Conservation (phyloP, 495 filamentous ascomycete genomes). For the Melanomma pulvis-pyrius region DNA sequence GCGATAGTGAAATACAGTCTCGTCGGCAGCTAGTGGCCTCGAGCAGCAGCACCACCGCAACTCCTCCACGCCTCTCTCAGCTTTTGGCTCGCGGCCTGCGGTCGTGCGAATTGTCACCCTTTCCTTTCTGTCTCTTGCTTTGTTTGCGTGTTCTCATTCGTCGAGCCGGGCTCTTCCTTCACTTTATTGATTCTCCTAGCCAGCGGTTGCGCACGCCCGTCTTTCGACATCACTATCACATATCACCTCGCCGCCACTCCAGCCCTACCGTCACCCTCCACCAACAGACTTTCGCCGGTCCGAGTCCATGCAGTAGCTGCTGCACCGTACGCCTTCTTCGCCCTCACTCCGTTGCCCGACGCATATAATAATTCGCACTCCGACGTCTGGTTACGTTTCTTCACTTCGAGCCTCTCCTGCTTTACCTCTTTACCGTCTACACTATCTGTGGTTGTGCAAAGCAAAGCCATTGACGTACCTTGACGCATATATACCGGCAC, state of each 20-base stretch:
- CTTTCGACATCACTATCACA: slow-evolving; percentile 20
- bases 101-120: slow-evolving; percentile 17
- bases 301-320: slow-evolving; percentile 28
- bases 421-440: not conserved
- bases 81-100: slow-evolving; percentile 20
- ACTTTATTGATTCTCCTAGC: slow-evolving; percentile 5
- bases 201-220: slow-evolving; percentile 16
- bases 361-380: slow-evolving; percentile 10
- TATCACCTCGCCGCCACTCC: not conserved
- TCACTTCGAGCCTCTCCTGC: not conserved
- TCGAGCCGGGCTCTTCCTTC: slow-evolving; percentile 25
- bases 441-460: not conserved
- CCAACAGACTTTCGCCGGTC: not conserved
- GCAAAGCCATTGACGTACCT: not conserved
- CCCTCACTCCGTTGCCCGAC: not conserved
- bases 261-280: not conserved
- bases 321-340: slow-evolving; percentile 3
- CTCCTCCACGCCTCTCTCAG: not conserved
- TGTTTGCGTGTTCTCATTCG: slow-evolving; percentile 14
- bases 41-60: not conserved
- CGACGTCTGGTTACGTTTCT: slow-evolving; percentile 36
- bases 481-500: not conserved
- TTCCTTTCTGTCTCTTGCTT: slow-evolving; percentile 8
- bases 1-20: slow-evolving; percentile 20
- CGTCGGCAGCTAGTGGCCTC: slow-evolving; percentile 7